Conservation (phyloP, 2,329 filamentous ascomycete genomes). For the Claviceps arundinis region DNA sequence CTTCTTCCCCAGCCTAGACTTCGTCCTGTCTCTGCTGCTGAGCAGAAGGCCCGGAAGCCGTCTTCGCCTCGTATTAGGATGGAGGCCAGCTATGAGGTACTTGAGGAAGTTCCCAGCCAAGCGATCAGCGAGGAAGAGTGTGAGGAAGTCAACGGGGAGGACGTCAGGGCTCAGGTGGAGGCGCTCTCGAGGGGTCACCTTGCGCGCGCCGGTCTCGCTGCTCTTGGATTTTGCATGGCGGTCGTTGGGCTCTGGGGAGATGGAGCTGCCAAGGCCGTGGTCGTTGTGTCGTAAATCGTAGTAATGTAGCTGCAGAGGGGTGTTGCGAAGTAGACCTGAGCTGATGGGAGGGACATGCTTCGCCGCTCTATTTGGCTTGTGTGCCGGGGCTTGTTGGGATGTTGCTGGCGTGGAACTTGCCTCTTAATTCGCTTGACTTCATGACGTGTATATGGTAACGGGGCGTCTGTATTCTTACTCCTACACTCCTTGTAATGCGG, state of each 20-base stretch:
- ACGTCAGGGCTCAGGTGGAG: conserved; percentile 44
- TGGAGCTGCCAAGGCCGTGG: conserved; percentile 27
- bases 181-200: conserved; percentile 39
- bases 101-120: conserved; percentile 40
- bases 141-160: conserved; percentile 46
- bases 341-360: too few species aligned
- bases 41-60: conserved; percentile 16
- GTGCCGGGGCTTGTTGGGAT: too few species aligned
- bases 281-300: conserved; percentile 18
- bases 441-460: too few species aligned
- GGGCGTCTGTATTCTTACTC: too few species aligned
- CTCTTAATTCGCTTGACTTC: too few species aligned
- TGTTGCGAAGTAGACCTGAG: not conserved
- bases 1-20: conserved; percentile 27
- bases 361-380: too few species aligned
- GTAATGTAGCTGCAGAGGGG: not conserved
- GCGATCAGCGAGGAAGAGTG: conserved; percentile 37
- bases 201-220: conserved; percentile 39
- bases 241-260: conserved; percentile 56
- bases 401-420: too few species aligned
- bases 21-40: conserved; percentile 13
- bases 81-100: conserved; percentile 61
- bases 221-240: conserved; percentile 45
- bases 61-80: conserved; percentile 31
- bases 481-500: too few species aligned